Conservation (phyloP, 805 yeast species). For the Nakazawaea siamensis region DNA sequence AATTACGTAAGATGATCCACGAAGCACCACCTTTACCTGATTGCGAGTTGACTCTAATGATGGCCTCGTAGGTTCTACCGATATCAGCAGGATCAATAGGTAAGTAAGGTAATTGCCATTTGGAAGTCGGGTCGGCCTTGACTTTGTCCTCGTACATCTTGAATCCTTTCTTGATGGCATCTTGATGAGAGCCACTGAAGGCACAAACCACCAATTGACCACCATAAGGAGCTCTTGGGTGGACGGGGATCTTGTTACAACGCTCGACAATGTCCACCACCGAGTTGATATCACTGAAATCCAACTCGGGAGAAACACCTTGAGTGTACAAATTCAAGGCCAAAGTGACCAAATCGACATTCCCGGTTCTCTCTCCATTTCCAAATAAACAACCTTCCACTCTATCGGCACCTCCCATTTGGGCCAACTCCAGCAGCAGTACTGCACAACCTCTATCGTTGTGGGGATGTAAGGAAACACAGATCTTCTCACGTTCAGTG, state of each 20-base stretch:
- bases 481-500: slow-evolving; percentile 58
- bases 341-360: slow-evolving; percentile 72
- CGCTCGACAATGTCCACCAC: slow-evolving; percentile 68
- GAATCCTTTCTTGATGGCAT: slow-evolving; percentile 82
- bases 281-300: slow-evolving; percentile 58
- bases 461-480: slow-evolving; percentile 75
- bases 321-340: slow-evolving; percentile 75
- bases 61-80: slow-evolving; percentile 89
- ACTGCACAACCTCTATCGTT: slow-evolving; percentile 85
- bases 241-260: slow-evolving; percentile 76
- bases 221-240: slow-evolving; percentile 75
- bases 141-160: slow-evolving; percentile 33
- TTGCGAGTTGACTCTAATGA: slow-evolving; percentile 81
- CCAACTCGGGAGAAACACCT: slow-evolving; percentile 64
- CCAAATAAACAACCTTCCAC: slow-evolving; percentile 83
- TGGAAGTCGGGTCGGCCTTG: slow-evolving; percentile 26
- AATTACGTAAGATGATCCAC: slow-evolving; percentile 70
- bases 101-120: slow-evolving; percentile 73
- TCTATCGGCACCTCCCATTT: slow-evolving; percentile 81
- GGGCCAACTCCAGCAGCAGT: slow-evolving; percentile 82
- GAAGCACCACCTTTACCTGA: slow-evolving; percentile 88
- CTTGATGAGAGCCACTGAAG: slow-evolving; percentile 81
- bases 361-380: slow-evolving; percentile 84
- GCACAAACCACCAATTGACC: slow-evolving; percentile 81
- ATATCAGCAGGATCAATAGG: slow-evolving; percentile 82